Conservation (phyloP, 164 flowering plant species). For the Stephania japonica region DNA sequence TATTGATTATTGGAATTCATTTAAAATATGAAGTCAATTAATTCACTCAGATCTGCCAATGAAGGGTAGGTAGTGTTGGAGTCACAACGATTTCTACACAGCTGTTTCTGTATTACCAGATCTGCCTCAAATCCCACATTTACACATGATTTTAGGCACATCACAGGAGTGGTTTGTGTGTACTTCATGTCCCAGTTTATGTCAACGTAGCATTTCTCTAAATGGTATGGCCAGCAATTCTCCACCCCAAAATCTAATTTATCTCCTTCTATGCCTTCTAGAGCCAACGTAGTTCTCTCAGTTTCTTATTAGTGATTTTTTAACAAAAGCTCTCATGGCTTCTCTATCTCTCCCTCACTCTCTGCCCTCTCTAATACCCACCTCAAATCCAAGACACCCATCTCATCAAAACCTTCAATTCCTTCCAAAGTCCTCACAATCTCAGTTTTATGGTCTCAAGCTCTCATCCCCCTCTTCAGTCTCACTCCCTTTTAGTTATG, state of each 20-base stretch:
- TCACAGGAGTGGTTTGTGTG: too few relatives aligned
- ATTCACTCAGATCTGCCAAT: too few relatives aligned
- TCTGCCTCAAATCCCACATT: too few relatives aligned
- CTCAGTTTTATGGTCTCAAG: constrained; percentile 60
- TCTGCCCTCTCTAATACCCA: constrained; percentile 31
- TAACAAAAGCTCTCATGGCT: constrained; percentile 31
- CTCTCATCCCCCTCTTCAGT: constrained; percentile 31
- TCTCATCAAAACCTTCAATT: constrained; percentile 25
- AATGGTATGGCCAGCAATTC: constrained; percentile 10
- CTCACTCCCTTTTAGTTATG: constrained; percentile 25
- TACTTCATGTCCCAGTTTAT: too few relatives aligned
- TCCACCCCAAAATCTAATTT: constrained; percentile 19
- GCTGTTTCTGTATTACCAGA: too few relatives aligned
- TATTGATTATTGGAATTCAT: too few relatives aligned
- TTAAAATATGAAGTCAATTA: too few relatives aligned
- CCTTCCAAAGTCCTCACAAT: constrained; percentile 47
- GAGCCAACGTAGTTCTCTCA: not conserved
- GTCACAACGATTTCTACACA: too few relatives aligned
- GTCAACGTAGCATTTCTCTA: too few relatives aligned
- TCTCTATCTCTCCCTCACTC: constrained; percentile 43
- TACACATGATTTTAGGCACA: too few relatives aligned
- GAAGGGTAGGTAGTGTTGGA: too few relatives aligned
- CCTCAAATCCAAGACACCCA: constrained; percentile 30
- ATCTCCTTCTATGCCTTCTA: constrained; percentile 8
- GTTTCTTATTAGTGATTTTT: not conserved